These are phyloP conservation scores for Bryoerythrophyllum caledonicum DNA, from an alignment of 225 moss, liverwort and hornwort species.

Conservation along the genomic window DNA sequence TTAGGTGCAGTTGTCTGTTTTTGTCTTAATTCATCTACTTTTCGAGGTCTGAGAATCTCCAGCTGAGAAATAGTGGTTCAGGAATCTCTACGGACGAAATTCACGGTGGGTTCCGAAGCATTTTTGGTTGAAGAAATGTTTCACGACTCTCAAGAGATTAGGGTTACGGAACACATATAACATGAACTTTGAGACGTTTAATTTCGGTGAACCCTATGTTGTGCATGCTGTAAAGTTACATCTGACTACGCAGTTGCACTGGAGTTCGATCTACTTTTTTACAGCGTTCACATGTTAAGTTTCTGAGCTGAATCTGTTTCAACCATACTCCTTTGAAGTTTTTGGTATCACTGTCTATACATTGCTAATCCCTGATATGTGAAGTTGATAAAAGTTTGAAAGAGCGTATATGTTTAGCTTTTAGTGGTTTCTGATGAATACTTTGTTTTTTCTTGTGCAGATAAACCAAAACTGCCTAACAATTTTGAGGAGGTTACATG, in stretches of 20 bases:
- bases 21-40: neutral
- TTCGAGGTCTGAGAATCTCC: neutral
- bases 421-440: slow-evolving; percentile 13
- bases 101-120: neutral
- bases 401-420: neutral
- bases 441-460: slow-evolving; percentile 43
- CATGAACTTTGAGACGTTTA: neutral
- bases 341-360: neutral
- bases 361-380: neutral
- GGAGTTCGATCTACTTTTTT: neutral
- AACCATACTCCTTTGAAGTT: neutral
- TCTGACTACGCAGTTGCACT: neutral
- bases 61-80: neutral
- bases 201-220: neutral
- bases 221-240: neutral
- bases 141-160: neutral
- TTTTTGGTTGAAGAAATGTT: neutral
- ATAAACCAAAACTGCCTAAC: slow-evolving; percentile 92
- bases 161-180: slow-evolving; percentile 1
- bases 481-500: slow-evolving; percentile 97
- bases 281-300: neutral
- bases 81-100: neutral
- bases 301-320: slow-evolving; percentile 10
- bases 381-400: neutral
- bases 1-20: neutral